Evolutionary conservation across 768 basidiomycete genomes (phyloP).

Genomic region (Tephrocybe sp.): DNA sequence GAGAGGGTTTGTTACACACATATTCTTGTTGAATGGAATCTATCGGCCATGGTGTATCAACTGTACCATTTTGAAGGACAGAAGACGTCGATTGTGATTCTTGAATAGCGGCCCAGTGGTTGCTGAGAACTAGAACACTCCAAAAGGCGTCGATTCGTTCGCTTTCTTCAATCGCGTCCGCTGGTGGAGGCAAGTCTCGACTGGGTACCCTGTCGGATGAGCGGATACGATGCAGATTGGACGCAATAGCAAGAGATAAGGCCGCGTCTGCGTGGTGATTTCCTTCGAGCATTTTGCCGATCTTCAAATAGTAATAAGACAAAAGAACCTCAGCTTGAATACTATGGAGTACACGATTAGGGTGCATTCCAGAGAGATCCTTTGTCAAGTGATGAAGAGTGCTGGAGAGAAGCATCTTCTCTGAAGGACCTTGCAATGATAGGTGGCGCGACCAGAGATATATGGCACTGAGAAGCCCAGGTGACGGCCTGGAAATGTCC

Average conservation of each 20-base stretch:
- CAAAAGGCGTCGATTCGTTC: conserved; percentile 21
- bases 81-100: conserved; percentile 5
- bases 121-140: conserved; percentile 17
- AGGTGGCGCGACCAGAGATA: conserved; percentile 50
- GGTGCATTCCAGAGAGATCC: conserved; percentile 6
- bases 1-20: background rate
- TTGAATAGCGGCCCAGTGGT: conserved; percentile 16
- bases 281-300: conserved; percentile 18
- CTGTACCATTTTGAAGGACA: background rate
- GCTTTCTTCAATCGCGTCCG: conserved; percentile 13
- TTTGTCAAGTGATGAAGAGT: conserved; percentile 2
- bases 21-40: conserved; percentile 6
- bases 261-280: conserved; percentile 15
- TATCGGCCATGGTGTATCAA: conserved; percentile 14
- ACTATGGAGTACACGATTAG: conserved; percentile 21
- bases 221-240: conserved; percentile 15
- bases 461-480: conserved; percentile 43
- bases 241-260: conserved; percentile 14
- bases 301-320: conserved; percentile 30
- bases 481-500: conserved; percentile 41
- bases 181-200: background rate
- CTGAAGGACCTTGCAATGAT: conserved; percentile 15
- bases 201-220: background rate
- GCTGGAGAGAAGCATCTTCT: background rate
- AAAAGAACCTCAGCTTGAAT: conserved; percentile 44